Percentiles rank a stretch among this genome's conserved stretches.
phyloP scores from a whole-genome alignment of 139 green algal species.

The Chlamydomonas urium region DNA sequence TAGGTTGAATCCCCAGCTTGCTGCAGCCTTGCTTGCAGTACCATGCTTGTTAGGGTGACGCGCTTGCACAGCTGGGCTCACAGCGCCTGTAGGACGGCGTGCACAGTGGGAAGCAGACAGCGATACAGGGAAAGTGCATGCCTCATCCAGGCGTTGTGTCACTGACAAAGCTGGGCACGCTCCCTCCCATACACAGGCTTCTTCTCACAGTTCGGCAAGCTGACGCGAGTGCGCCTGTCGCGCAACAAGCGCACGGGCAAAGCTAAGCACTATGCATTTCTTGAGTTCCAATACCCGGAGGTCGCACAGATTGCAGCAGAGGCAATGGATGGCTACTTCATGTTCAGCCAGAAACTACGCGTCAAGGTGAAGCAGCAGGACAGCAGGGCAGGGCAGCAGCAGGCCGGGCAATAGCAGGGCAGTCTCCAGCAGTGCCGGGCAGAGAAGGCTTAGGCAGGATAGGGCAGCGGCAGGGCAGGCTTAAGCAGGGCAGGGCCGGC shows the following conservation, averaged over 20 bases:
- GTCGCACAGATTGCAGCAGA: slow-evolving; percentile 78
- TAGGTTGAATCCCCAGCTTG: slow-evolving; percentile 22
- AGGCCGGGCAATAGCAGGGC: too few species aligned
- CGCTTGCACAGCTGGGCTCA: not conserved
- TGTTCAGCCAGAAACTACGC: slow-evolving; percentile 68
- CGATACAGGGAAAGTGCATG: too few species aligned
- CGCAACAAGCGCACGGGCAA: slow-evolving; percentile 57
- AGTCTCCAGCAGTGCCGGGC: too few species aligned
- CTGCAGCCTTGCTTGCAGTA: not conserved
- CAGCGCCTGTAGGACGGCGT: not conserved
- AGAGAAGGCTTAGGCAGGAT: too few species aligned
- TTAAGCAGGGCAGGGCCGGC: too few species aligned
- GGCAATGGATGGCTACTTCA: slow-evolving; percentile 89
- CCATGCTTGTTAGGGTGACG: not conserved
- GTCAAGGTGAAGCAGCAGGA: slow-evolving; percentile 3
- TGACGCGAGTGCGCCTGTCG: slow-evolving; percentile 57
- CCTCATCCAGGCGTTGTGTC: not conserved
- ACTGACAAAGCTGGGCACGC: not conserved
- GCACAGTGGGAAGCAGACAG: not conserved
- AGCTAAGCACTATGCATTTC: slow-evolving; percentile 65
- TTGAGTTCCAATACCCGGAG: slow-evolving; percentile 69
- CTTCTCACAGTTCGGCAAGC: slow-evolving; percentile 70
- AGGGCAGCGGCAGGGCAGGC: too few species aligned
- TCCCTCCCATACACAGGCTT: slow-evolving; percentile 37
- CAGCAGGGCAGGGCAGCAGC: too few species aligned